Conservation (phyloP, 805 yeast genomes). For the Clavispora carvajalis region DNA sequence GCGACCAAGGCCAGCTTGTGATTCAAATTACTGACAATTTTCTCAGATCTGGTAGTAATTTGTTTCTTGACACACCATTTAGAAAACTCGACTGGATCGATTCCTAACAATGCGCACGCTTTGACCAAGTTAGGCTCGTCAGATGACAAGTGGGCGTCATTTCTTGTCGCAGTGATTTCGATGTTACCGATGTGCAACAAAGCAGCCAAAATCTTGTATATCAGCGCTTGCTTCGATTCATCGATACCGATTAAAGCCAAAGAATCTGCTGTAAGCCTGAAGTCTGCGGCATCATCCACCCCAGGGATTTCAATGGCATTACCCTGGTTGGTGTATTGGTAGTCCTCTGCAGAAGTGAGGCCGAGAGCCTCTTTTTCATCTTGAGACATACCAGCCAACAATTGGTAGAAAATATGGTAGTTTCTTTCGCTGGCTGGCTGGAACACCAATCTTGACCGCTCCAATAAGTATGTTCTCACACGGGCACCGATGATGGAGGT, state of each 20-base stretch:
- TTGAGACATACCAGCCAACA: slow-evolving; percentile 64
- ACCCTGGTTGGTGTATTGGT: slow-evolving; percentile 84
- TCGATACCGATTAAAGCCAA: slow-evolving; percentile 72
- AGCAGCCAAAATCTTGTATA: slow-evolving; percentile 81
- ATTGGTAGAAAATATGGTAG: slow-evolving; percentile 91
- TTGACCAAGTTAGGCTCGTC: slow-evolving; percentile 82
- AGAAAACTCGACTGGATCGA: slow-evolving; percentile 67
- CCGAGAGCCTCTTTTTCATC: slow-evolving; percentile 54
- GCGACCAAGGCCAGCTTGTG: slow-evolving; percentile 85
- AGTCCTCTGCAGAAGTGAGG: slow-evolving; percentile 62
- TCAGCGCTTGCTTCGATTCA: slow-evolving; percentile 51
- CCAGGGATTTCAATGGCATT: slow-evolving; percentile 67
- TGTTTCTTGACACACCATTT: slow-evolving; percentile 94
- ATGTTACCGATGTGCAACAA: slow-evolving; percentile 91
- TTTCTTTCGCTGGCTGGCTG: slow-evolving; percentile 90
- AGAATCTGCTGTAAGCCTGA: slow-evolving; percentile 69
- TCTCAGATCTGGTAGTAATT: slow-evolving; percentile 87
- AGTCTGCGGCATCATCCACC: slow-evolving; percentile 80
- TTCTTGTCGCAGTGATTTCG: slow-evolving; percentile 76
- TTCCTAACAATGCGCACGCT: slow-evolving; percentile 80
- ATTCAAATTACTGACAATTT: slow-evolving; percentile 76
- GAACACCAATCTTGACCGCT: slow-evolving; percentile 89
- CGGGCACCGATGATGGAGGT: slow-evolving; percentile 90
- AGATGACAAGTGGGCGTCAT: slow-evolving; percentile 71
- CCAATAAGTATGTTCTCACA: slow-evolving; percentile 86